Evolutionary conservation across 2,329 filamentous ascomycete species (phyloP).

Genomic region (Beauveria scarabaeidicola): DNA sequence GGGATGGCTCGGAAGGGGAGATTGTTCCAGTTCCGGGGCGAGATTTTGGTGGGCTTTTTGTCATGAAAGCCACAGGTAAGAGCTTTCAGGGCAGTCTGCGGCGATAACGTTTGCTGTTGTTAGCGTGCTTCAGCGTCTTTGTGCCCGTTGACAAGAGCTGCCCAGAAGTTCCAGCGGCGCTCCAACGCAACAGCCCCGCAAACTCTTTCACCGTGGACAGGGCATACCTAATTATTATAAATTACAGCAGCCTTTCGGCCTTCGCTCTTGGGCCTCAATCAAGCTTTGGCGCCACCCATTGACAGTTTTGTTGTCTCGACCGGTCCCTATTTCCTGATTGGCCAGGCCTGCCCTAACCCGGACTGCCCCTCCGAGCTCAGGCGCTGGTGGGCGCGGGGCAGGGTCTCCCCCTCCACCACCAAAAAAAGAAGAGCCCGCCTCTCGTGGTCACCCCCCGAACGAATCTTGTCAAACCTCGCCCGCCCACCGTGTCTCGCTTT

Average conservation of each 20-base stretch:
- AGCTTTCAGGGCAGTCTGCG: background rate
- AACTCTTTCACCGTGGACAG: no score
- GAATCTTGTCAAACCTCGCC: background rate
- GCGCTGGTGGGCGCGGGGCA: slow-evolving; percentile 9
- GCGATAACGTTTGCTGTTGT: background rate
- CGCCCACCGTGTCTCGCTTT: slow-evolving; percentile 6
- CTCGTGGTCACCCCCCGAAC: slow-evolving; percentile 8
- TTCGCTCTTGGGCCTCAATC: background rate
- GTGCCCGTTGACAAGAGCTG: background rate
- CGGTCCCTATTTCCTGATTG: background rate
- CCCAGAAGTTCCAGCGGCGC: background rate
- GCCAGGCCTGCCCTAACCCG: slow-evolving; percentile 2
- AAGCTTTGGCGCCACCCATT: background rate
- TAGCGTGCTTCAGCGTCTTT: background rate
- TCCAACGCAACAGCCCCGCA: background rate
- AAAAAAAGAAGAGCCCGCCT: slow-evolving; percentile 7
- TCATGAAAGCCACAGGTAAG: no score
- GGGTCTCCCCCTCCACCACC: slow-evolving; percentile 9
- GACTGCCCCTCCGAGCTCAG: slow-evolving; percentile 8
- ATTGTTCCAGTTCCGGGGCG: slow-evolving; percentile 10
- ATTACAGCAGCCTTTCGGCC: no score
- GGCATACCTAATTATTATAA: no score
- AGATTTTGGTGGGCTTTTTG: background rate
- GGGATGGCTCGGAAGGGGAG: slow-evolving; percentile 2
- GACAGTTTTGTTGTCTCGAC: background rate